Percentiles rank a stretch among this genome's conserved stretches.
These are phyloP conservation scores for Helianthus annuus DNA, from an alignment of 129 eudicot species.

Conservation along the genomic window DNA sequence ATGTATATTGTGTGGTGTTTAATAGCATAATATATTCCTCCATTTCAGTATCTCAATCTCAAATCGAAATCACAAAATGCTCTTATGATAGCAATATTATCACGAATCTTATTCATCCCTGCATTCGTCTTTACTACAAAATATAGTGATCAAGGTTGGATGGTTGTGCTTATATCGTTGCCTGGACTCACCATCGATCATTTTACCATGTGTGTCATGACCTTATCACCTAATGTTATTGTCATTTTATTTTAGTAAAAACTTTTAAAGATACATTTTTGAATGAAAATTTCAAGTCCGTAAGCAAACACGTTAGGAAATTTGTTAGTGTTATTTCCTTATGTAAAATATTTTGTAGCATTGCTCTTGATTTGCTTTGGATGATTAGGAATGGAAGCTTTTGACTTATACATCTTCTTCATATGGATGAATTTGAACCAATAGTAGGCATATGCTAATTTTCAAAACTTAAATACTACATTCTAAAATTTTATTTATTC, in stretches of 20 bases:
- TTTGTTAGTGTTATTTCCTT: neutral
- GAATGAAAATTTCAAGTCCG: neutral
- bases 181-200: neutral
- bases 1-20: neutral
- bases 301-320: neutral
- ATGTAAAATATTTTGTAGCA: neutral
- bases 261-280: neutral
- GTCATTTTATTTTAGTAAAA: neutral
- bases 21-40: too few species aligned
- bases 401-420: neutral
- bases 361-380: slow-evolving; percentile 9
- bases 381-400: neutral
- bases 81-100: neutral
- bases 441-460: neutral
- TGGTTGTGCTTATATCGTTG: neutral
- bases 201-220: neutral
- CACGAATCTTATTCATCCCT: neutral
- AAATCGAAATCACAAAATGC: neutral
- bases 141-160: neutral
- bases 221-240: neutral
- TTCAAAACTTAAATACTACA: too few species aligned
- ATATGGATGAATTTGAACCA: neutral
- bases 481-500: too few species aligned
- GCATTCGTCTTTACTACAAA: neutral
- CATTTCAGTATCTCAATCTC: too few species aligned